phyloP scores from a whole-genome alignment of 2,329 filamentous ascomycete species.

The Ophiostoma populinum region DNA sequence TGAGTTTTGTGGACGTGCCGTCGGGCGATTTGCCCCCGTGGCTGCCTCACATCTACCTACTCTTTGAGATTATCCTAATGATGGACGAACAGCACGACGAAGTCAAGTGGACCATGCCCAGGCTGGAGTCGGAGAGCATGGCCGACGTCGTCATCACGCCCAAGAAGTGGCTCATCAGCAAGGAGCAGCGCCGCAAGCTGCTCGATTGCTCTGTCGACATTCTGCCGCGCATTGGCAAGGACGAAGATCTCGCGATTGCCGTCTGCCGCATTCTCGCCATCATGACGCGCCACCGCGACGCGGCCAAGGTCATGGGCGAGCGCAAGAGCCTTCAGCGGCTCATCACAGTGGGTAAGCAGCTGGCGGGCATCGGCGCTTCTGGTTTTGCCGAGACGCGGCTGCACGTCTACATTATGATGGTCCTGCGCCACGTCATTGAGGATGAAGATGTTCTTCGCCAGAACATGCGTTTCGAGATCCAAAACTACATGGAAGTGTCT shows the following conservation, averaged over 20 bases:
- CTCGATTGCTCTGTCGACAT: constrained; percentile 68
- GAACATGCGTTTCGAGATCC: constrained; percentile 82
- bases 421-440: constrained; percentile 83
- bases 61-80: constrained; percentile 78
- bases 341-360: constrained; percentile 90
- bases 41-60: constrained; percentile 78
- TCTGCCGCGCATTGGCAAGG: constrained; percentile 72
- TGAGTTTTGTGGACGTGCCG: constrained; percentile 61
- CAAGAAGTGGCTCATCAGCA: constrained; percentile 43
- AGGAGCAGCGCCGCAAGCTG: constrained; percentile 50
- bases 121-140: constrained; percentile 28
- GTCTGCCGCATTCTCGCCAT: constrained; percentile 73
- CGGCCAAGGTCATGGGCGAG: constrained; percentile 53
- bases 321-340: constrained; percentile 82
- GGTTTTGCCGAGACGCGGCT: constrained; percentile 43
- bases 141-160: constrained; percentile 38
- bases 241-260: constrained; percentile 68
- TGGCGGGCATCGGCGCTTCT: constrained; percentile 61
- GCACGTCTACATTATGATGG: constrained; percentile 55
- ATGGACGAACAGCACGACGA: constrained; percentile 70
- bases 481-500: constrained; percentile 52
- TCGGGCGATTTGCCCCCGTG: constrained; percentile 73
- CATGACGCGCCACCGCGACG: constrained; percentile 58
- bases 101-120: constrained; percentile 49
- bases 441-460: constrained; percentile 83